These are phyloP conservation scores for Graphiopsis chlorocephala DNA, from an alignment of 2,329 filamentous ascomycete genomes.

Conservation along the genomic window DNA sequence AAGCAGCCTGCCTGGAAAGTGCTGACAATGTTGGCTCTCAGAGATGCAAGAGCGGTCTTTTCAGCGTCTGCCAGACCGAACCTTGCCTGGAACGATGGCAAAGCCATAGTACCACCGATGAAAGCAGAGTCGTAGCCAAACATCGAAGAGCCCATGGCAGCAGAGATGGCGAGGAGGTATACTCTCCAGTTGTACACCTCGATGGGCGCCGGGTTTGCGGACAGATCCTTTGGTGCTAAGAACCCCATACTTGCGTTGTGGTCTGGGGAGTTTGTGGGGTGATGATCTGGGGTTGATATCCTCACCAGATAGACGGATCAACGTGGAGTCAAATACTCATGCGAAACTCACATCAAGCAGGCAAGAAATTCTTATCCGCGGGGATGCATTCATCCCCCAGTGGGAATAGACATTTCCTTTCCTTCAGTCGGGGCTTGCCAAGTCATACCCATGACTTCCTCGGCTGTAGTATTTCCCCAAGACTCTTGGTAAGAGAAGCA, in stretches of 20 bases:
- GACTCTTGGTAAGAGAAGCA: neutral
- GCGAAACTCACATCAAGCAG: neutral
- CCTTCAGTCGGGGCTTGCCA: neutral
- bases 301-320: neutral
- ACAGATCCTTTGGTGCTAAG: slow-evolving; percentile 7
- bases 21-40: slow-evolving; percentile 61
- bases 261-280: neutral
- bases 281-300: slow-evolving; percentile 7
- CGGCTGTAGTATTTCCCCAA: neutral
- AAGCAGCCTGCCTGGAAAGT: slow-evolving; percentile 67
- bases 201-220: slow-evolving; percentile 46
- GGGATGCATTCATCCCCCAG: neutral
- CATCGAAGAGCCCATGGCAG: slow-evolving; percentile 54
- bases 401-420: neutral
- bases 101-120: slow-evolving; percentile 68
- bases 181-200: slow-evolving; percentile 53
- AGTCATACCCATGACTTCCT: neutral
- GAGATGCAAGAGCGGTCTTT: neutral
- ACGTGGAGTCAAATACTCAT: neutral
- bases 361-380: neutral
- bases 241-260: slow-evolving; percentile 6
- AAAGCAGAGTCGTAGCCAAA: slow-evolving; percentile 64
- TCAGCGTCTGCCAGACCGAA: slow-evolving; percentile 53
- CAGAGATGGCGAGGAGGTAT: slow-evolving; percentile 49
- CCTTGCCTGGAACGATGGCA: slow-evolving; percentile 64